Evolutionary conservation across 495 filamentous ascomycete genomes (phyloP), one percentile per base, ranked within the genome.

Genomic region (Letharia lupina): DNA sequence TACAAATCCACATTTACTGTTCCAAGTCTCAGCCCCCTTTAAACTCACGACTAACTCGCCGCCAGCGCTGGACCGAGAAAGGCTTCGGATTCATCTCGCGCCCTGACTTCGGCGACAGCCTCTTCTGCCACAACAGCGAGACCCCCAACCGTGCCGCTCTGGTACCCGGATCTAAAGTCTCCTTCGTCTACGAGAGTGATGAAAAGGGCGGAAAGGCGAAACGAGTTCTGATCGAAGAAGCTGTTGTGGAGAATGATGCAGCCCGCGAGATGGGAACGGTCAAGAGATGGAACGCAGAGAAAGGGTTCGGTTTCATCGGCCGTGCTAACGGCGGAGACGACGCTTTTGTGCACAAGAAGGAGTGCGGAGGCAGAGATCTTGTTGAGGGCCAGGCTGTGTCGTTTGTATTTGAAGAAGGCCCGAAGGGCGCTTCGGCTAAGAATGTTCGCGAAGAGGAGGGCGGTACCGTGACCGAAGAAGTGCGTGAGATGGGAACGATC

Each of bases 1-100:
- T 6, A 7, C 31, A 2, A 35, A 0, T 3, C 48, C 31, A 7
- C 0, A 10, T 35, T 5, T 16, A 1, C 23, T 18, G 4, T 13
- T 35, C 23, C 18, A 1, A 31, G 3, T 16, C 31, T 33, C 52
- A 28, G 4, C 52, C 52, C 2, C 5, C 28, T 18, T 56, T 47
- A 6, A 16, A 8, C 23, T 35, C 31, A 35, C 28, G 5, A 16
- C 62, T 64, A 35, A 64, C 40, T 12, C 35, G 0, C 42, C 16
- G 28, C 8, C 44, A 68, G 66, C 45, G 37, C 16, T 68, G 66
- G 66, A 68, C 33, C 41, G 66, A 68, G 20, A 68, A 68, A 35
- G 66, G 66, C 20, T 68, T 68, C 42, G 66, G 66, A 10, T 68
- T 68, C 66, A 68, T 68, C 41, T 37, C 58, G 9, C 66, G 61